Conservation (phyloP, 371 early-diverging fungal genomes). For the Lichtheimia hyalospora region DNA sequence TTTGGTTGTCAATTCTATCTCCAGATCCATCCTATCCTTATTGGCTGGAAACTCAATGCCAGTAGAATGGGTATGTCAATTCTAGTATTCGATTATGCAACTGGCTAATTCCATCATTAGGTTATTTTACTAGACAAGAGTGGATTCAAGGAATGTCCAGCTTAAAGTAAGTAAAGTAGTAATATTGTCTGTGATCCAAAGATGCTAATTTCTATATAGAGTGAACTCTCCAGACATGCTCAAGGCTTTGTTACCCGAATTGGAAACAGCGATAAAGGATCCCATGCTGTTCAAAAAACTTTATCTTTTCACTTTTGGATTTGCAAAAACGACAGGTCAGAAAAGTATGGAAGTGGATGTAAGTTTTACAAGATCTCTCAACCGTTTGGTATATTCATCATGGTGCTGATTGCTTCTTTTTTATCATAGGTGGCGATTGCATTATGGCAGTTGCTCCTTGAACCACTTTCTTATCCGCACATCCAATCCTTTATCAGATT, state of each 20-base stretch:
- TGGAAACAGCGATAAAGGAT: constrained; percentile 11
- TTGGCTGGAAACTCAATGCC: constrained; percentile 40
- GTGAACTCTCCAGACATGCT: constrained; percentile 18
- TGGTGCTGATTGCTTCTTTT: too few species aligned
- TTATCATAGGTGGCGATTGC: constrained; percentile 29
- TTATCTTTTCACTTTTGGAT: constrained; percentile 33
- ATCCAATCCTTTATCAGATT: constrained; percentile 29
- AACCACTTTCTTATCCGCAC: constrained; percentile 20
- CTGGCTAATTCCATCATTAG: background rate
- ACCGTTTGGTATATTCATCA: too few species aligned
- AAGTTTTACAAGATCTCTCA: too few species aligned
- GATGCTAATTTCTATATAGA: constrained; percentile 7
- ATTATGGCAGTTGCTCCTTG: constrained; percentile 35
- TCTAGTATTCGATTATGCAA: too few species aligned
- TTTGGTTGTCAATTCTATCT: background rate
- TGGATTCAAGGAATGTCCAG: constrained; percentile 14
- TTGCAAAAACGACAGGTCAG: constrained; percentile 34
- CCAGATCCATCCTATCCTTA: constrained; percentile 29
- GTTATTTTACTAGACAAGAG: constrained; percentile 23
- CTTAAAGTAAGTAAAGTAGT: constrained; percentile 3
- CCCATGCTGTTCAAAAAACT: constrained; percentile 22
- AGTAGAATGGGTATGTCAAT: constrained; percentile 29
- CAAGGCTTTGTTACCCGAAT: constrained; percentile 7
- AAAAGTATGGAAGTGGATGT: constrained; percentile 49
- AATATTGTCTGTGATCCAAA: too few species aligned